Conservation (phyloP, 2,329 filamentous ascomycete species). For the Shiraia sp. region DNA sequence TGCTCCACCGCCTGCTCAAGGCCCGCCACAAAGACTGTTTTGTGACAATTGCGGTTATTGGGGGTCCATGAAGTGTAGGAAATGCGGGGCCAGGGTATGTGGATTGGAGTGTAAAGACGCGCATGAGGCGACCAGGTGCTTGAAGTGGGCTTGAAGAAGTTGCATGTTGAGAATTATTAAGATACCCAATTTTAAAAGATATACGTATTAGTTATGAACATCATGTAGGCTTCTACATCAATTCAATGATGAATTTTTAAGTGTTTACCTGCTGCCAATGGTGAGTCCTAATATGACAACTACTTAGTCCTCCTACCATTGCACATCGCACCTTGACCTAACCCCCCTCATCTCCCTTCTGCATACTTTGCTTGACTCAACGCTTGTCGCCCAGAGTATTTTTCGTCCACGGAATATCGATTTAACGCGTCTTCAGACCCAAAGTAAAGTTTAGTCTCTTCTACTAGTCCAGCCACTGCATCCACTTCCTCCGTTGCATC, state of each 20-base stretch:
- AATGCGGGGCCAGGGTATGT: constrained; percentile 78
- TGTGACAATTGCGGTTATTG: constrained; percentile 84
- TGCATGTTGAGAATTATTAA: too few species aligned
- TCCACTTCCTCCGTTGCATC: constrained; percentile 22
- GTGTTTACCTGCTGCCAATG: too few species aligned
- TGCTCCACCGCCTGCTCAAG: constrained; percentile 44
- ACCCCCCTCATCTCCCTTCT: too few species aligned
- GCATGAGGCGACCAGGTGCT: constrained; percentile 69
- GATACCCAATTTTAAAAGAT: too few species aligned
- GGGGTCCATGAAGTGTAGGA: constrained; percentile 75
- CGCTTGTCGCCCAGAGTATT: constrained; percentile 20
- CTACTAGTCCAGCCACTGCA: constrained; percentile 16
- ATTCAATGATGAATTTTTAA: too few species aligned
- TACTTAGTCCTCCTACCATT: too few species aligned
- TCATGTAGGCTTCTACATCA: too few species aligned
- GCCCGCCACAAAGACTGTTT: constrained; percentile 64
- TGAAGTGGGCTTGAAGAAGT: constrained; percentile 40
- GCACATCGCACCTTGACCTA: too few species aligned
- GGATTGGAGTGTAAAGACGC: constrained; percentile 73
- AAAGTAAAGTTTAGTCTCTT: constrained; percentile 24
- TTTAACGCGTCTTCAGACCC: constrained; percentile 22
- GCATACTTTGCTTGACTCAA: constrained; percentile 19
- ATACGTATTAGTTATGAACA: too few species aligned
- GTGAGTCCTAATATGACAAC: too few species aligned
- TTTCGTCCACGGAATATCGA: constrained; percentile 16